A percentile compares a stretch with the other conserved stretches of the same genome.
Evolutionary conservation across 495 filamentous ascomycete genomes (phyloP).

Genomic region (Penicillium silybi): DNA sequence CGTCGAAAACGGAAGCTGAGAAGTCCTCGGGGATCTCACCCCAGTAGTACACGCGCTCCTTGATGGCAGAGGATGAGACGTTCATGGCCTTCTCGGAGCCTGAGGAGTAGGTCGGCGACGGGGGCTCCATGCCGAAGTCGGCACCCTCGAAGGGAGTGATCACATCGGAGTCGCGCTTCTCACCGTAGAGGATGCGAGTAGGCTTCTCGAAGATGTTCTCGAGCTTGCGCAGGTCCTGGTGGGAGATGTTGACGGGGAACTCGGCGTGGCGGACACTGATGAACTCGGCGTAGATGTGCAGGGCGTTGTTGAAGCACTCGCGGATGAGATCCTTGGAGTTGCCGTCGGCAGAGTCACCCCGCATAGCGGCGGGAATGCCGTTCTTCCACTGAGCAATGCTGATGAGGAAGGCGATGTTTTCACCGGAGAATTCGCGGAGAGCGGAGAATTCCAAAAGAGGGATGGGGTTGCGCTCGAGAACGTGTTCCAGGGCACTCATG

Average conservation of each 20-base stretch:
- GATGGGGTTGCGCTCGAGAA: slow-evolving; percentile 50
- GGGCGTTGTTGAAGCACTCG: slow-evolving; percentile 47
- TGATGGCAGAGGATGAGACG: slow-evolving; percentile 14
- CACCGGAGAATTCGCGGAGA: slow-evolving; percentile 59
- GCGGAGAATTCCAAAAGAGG: slow-evolving; percentile 59
- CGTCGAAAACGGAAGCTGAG: slow-evolving; percentile 51
- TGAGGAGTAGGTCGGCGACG: slow-evolving; percentile 19
- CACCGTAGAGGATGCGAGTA: slow-evolving; percentile 31
- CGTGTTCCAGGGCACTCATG: slow-evolving; percentile 58
- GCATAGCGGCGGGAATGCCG: slow-evolving; percentile 11
- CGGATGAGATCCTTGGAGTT: slow-evolving; percentile 27
- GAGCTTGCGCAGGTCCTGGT: slow-evolving; percentile 41
- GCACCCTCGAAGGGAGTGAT: slow-evolving; percentile 29
- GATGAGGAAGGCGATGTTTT: slow-evolving; percentile 65
- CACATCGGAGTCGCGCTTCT: slow-evolving; percentile 24
- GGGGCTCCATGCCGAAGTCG: slow-evolving; percentile 14
- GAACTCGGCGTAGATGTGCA: slow-evolving; percentile 56
- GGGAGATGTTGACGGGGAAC: slow-evolving; percentile 62
- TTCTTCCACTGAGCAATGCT: slow-evolving; percentile 53
- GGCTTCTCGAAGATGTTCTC: slow-evolving; percentile 48
- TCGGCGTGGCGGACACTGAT: slow-evolving; percentile 52
- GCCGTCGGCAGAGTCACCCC: not conserved
- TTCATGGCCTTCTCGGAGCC: slow-evolving; percentile 20
- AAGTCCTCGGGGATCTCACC: slow-evolving; percentile 49
- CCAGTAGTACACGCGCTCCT: slow-evolving; percentile 29